These are phyloP conservation scores for Tritrichomonas foetus DNA, from an alignment of 208 protist genomes.

Conservation along the genomic window DNA sequence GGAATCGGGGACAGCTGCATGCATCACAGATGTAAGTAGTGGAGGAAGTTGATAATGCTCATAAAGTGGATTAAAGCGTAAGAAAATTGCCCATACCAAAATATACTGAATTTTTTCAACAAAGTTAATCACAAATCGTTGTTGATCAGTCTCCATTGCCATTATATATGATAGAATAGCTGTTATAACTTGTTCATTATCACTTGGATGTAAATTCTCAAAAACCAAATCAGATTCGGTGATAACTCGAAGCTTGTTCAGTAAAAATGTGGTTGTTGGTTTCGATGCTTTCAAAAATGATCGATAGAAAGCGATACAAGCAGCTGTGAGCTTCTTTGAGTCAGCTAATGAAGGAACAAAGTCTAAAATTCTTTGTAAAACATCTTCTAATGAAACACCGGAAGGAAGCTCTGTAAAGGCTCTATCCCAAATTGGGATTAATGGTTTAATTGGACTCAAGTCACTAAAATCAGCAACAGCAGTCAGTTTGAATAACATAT, in stretches of 20 bases:
- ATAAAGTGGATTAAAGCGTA: not conserved
- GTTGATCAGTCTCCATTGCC: not conserved
- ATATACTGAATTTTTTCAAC: not conserved
- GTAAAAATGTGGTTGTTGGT: not conserved
- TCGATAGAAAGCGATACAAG: not conserved
- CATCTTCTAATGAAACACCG: too few species aligned
- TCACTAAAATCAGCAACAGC: not conserved
- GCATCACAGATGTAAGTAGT: not conserved
- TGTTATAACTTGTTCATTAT: not conserved
- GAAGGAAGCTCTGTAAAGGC: not conserved
- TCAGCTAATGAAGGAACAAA: not conserved
- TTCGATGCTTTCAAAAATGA: not conserved
- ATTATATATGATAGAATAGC: not conserved
- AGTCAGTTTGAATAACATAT: not conserved
- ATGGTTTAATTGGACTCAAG: constrained; percentile 29
- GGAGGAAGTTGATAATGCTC: not conserved
- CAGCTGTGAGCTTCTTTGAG: not conserved
- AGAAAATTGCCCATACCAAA: not conserved
- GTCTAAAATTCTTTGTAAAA: not conserved
- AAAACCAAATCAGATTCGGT: not conserved
- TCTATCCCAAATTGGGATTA: not conserved
- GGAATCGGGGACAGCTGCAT: not conserved
- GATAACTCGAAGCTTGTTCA: not conserved
- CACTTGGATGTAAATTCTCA: not conserved
- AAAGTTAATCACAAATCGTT: not conserved